phyloP scores from a whole-genome alignment of 805 yeast species.

The Nakazawaea peltata region DNA sequence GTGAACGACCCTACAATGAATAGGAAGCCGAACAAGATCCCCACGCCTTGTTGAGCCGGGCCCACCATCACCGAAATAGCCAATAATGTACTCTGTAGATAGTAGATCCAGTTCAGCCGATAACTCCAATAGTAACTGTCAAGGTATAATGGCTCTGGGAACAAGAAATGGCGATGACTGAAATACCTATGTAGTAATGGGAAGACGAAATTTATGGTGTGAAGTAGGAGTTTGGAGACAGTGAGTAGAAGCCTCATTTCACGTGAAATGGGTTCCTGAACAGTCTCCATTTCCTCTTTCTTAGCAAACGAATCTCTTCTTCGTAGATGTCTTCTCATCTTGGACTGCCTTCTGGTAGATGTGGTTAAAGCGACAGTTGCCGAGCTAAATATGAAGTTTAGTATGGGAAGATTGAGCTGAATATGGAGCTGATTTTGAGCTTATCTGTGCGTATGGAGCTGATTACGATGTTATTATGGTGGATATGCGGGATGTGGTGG shows the following conservation, averaged over 20 bases:
- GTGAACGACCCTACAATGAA: conserved; percentile 6
- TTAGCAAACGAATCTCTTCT: conserved; percentile 3
- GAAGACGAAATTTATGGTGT: conserved; percentile 1
- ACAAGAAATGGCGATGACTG: not conserved
- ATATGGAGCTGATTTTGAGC: too few species aligned
- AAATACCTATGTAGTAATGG: conserved; percentile 3
- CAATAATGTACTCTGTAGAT: conserved; percentile 2
- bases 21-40: conserved; percentile 6
- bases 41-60: not conserved
- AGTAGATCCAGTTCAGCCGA: not conserved
- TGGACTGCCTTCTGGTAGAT: not conserved
- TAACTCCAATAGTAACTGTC: not conserved
- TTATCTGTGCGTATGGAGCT: too few species aligned
- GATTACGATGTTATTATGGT: too few species aligned
- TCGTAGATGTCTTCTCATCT: too few species aligned
- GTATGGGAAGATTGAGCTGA: too few species aligned
- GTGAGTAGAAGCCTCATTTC: not conserved
- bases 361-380: not conserved
- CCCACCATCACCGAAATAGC: conserved; percentile 2
- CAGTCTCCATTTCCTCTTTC: not conserved
- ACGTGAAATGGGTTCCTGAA: not conserved
- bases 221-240: not conserved
- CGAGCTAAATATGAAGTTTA: too few species aligned
- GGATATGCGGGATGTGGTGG: too few species aligned
- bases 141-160: conserved; percentile 1